phyloP scores from a whole-genome alignment of 768 basidiomycete genomes.

The Podaxis sp. region DNA sequence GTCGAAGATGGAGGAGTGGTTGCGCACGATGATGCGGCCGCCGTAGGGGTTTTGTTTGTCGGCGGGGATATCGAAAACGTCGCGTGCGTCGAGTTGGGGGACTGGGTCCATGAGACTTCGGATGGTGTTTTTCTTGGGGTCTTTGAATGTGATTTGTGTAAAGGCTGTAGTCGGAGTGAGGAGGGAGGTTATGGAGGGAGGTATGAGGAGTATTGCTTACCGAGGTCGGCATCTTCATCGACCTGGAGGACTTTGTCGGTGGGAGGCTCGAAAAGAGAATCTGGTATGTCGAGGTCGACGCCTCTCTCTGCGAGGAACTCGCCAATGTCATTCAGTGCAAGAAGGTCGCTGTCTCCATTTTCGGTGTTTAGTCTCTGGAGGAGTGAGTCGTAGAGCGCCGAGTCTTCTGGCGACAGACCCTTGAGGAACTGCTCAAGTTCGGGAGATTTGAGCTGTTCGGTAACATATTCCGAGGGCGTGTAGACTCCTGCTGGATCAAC shows the following conservation, averaged over 20 bases:
- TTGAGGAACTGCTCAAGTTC: background rate
- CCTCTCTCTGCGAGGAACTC: background rate
- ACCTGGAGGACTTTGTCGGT: no score
- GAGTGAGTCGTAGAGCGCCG: background rate
- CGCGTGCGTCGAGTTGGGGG: constrained; percentile 59
- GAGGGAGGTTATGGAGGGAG: background rate
- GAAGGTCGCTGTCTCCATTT: background rate
- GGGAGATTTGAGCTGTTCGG: background rate
- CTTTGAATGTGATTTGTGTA: background rate
- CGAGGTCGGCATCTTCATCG: background rate
- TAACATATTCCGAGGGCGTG: constrained; percentile 1
- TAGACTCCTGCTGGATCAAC: constrained; percentile 3
- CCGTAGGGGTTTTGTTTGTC: constrained; percentile 49
- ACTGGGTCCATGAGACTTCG: constrained; percentile 67
- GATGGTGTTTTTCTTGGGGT: background rate
- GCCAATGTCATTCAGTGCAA: constrained; percentile 4
- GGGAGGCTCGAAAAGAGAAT: constrained; percentile 2
- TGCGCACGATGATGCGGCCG: constrained; percentile 65
- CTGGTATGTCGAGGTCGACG: background rate
- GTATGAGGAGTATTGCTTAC: background rate
- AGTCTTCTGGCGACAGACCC: background rate
- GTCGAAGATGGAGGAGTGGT: constrained; percentile 68
- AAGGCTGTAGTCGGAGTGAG: background rate
- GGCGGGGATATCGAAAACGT: constrained; percentile 53
- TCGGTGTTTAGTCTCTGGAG: background rate